Evolutionary conservation across 2,329 filamentous ascomycete genomes (phyloP).

Genomic region (Emergomyces pasteurianus): DNA sequence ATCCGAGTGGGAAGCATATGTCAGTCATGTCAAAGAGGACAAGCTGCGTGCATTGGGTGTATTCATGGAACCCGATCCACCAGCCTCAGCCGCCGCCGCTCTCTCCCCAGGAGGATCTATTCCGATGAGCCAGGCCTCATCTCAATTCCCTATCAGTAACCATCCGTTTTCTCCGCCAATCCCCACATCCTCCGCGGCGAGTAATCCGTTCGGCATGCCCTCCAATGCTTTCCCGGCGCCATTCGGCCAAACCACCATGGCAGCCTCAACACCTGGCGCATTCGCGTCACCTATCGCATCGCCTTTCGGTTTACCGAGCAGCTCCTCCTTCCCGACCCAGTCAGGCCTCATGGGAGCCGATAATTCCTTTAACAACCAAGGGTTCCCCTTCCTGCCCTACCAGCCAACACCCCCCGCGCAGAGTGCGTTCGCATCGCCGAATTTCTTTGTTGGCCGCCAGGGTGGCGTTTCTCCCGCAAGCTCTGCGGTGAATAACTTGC

Average conservation of each 20-base stretch:
- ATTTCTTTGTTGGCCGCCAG: conserved; percentile 29
- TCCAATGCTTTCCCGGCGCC: conserved; percentile 53
- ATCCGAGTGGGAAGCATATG: conserved; percentile 62
- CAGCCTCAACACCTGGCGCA: conserved; percentile 53
- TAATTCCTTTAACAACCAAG: conserved; percentile 45
- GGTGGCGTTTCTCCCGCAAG: conserved; percentile 48
- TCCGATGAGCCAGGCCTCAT: conserved; percentile 56
- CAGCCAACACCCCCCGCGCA: conserved; percentile 47
- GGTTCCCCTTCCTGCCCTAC: conserved; percentile 54
- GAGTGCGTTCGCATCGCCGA: conserved; percentile 28
- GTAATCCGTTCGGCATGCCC: conserved; percentile 50
- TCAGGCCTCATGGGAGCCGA: conserved; percentile 43
- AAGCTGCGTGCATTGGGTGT: conserved; percentile 89
- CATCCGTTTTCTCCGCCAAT: conserved; percentile 75
- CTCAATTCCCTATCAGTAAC: conserved; percentile 51
- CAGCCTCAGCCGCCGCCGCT: conserved; percentile 41
- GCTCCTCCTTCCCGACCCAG: conserved; percentile 18
- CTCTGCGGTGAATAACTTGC: conserved; percentile 24
- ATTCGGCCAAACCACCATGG: conserved; percentile 45
- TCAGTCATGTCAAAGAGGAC: conserved; percentile 72
- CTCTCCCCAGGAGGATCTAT: conserved; percentile 55
- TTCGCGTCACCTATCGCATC: conserved; percentile 63
- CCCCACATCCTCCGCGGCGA: conserved; percentile 64
- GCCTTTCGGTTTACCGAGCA: conserved; percentile 46
- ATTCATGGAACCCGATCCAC: conserved; percentile 62